Evolutionary conservation across 305 asterid genomes (phyloP), one percentile per base, ranked within the genome.

Genomic region (Rubia tinctorum): DNA sequence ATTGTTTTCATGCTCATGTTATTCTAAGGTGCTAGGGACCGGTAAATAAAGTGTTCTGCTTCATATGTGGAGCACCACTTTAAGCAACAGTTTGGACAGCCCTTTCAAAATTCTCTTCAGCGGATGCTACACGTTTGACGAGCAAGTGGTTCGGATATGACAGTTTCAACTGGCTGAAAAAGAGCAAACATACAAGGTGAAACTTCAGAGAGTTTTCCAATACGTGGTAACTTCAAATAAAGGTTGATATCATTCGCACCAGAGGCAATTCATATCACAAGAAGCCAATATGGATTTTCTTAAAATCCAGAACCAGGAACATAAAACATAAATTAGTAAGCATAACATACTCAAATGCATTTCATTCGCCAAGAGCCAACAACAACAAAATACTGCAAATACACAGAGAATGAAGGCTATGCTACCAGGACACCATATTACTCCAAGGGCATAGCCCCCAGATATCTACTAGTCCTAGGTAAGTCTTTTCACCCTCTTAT

Each of bases 131-230:
- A 12, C 94, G 92, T 75, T 85, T 89, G 39, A 88, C 91, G 27
- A 95, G 97, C 76, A 80, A 56, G 86, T 95, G 98, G 20, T 90
- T 90, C 27, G 97, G 98, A 84, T 90, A 90, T 6, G 97, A 85
- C 78, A 94, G 74, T 77, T 89, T 94, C 91, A 94, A 80, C 84
- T 94, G 98, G 87, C 98, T 94, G 97, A 84, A 87, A 75, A 79
- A 74, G n/a, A 71, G 25, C 15, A 44, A 56, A 39, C 34, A 53
- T 9, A 42, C 15, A 64, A 53, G 58, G 73, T 68, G 74, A 76
- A 67, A 71, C 65, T 60, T 37, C 66, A 53, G 72, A 67, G 69
- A 53, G 51, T 3, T 2, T 39, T 30, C 34, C 62, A 15, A 37
- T 34, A 34, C 39, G 39, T 17, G 30, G 23, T 6, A 14, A 47